Evolutionary conservation across 129 eudicot species (phyloP).

Genomic region (Saussurea involucrata): DNA sequence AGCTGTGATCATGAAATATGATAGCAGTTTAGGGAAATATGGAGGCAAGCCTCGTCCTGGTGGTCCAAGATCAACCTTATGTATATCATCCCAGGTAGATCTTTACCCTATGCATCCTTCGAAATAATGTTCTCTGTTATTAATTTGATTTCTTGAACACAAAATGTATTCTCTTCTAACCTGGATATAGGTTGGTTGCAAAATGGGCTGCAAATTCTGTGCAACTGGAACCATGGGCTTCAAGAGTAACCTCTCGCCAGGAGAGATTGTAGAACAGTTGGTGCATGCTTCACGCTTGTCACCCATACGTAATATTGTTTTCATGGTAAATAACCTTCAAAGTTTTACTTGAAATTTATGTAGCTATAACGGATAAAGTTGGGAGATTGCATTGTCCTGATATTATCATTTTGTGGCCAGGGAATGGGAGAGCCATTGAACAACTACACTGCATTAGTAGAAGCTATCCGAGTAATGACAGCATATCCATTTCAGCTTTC

Average conservation of each 20-base stretch:
- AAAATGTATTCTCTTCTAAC: neutral
- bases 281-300: conserved; percentile 88
- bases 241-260: conserved; percentile 81
- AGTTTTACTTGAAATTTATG: conserved; percentile 4
- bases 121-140: neutral
- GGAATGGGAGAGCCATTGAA: conserved; percentile 99
- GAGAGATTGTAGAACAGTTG: conserved; percentile 93
- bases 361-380: neutral
- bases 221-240: conserved; percentile 99
- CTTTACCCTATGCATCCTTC: neutral
- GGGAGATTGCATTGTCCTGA: neutral
- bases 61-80: conserved; percentile 83
- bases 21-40: conserved; percentile 72
- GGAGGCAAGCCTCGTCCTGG: conserved; percentile 93
- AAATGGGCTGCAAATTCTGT: conserved; percentile 98
- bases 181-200: conserved; percentile 83
- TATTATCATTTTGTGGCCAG: conserved; percentile 36
- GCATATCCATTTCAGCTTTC: conserved; percentile 79
- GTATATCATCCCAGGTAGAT: conserved; percentile 89
- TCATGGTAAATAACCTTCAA: conserved; percentile 60
- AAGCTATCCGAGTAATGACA: conserved; percentile 84
- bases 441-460: conserved; percentile 79
- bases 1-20: conserved; percentile 96
- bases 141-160: neutral
- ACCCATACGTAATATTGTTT: conserved; percentile 83